Base-by-base conservation (phyloP, 75 land plant genomes). In the Cunninghamia lanceolata region DNA sequence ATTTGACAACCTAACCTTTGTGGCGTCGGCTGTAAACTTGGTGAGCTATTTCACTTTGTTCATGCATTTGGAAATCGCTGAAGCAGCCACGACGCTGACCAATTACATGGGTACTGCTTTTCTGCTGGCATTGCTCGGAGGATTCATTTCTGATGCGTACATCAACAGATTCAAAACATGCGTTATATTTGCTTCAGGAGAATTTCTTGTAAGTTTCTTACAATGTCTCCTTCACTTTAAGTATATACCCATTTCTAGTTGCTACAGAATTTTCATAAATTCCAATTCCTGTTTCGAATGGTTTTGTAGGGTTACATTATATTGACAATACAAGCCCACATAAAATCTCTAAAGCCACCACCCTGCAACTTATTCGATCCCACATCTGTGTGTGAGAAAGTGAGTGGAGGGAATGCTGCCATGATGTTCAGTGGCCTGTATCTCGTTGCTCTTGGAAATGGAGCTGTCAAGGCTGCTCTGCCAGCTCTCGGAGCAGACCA, bases 41-140 rank as follows among this genome's bases (percentile, higher is more conserved):
- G 90, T 93, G 36, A 91, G 89, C 0, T 95, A 95, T 82, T 89
- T 95, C 46, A 83, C 47, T 16, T 83, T 75, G 39, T 81, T 92
- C 45, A n/a, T n/a, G n/a, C n/a, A n/a, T n/a, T n/a, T n/a, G n/a
- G n/a, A n/a, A n/a, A n/a, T n/a, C n/a, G n/a, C 84, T 95, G 89
- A 88, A 92, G 70, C 87, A 88, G 50, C 39, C 53, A 93, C 85
- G 82, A 88, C 91, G 5, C 89, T 95, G 40, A 95, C 96, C 78
- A 95, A 93, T 84, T 93, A 84, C 87, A 30, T 91, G 54, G 95
- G 93, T 19, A 88, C 92, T 13, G 74, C 90, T 40, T 92, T 87
- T 85, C 66, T 94, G 14, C 81, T 89, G 13, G 46, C 92, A 30
- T 85, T 94, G 35, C 34, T 94, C 25, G 94, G 94, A 0, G 96